Base-by-base conservation (phyloP, 2,329 filamentous ascomycete genomes). In the Epicoccum sorghinum region DNA sequence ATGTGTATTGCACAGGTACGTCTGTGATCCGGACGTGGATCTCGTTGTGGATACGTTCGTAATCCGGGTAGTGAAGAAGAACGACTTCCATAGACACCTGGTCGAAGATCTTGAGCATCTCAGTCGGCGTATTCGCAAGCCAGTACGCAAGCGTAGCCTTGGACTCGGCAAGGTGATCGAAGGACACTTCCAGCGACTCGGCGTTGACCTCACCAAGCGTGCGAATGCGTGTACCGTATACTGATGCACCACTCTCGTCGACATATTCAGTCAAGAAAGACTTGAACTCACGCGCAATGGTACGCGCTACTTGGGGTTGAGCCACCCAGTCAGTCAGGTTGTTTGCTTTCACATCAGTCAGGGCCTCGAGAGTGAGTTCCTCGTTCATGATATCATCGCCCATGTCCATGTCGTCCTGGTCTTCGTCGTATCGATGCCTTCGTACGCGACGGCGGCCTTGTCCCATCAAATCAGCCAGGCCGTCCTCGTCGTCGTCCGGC, bases 1-100 rank as follows among this genome's bases (percentile, higher is more conserved):
- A 85, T 2, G 95, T 99, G 76, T 97, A 97, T 68, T 93, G 90
- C 27, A 97, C 90, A 4, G 95, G 96, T 13, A 99, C 82, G 67
- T 98, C 93, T 22, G 92, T 93, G 70, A 99, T 96, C 57, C 95
- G 92, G 50, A 99, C 93, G 72, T 99, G 95, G 47, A 99, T 96
- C 75, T 99, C 95, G 25, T 92, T 90, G 76, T 98, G 95, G 67
- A 99, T 99, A 58, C 92, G 90, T 74, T 96, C 92, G 74, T 99
- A 99, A 75, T 98, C 93, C 1, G 93, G 93, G 77, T 98, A 99
- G 75, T 98, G 92, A 49, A 98, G 86, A 22, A 98, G 85, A 4
- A 96, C 93, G 33, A 96, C 93, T 60, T 99, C 95, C 86, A 99
- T 93, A 52, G 95, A 93, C 4, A 97, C 93, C 62, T 96, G 88